phyloP scores from a whole-genome alignment of 768 basidiomycete species.

The Termitomyces sp. region DNA sequence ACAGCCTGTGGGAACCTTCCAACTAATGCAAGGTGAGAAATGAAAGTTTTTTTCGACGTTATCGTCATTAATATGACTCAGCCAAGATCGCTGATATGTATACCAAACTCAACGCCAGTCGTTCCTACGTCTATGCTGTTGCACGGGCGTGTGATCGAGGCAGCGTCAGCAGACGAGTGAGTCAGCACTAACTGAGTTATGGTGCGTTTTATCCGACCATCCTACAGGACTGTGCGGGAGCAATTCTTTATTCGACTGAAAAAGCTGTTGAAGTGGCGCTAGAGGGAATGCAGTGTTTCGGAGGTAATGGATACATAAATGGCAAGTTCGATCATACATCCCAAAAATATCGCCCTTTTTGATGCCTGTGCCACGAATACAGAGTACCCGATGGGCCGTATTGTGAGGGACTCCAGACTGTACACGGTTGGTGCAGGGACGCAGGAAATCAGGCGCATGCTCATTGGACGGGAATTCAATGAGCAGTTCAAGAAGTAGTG shows the following conservation, averaged over 20 bases:
- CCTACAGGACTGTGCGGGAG: slow-evolving; percentile 86
- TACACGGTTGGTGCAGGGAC: slow-evolving; percentile 97
- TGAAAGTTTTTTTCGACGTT: slow-evolving; percentile 7
- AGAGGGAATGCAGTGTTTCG: slow-evolving; percentile 90
- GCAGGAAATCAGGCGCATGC: slow-evolving; percentile 91
- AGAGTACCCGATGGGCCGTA: slow-evolving; percentile 90
- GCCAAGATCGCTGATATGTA: slow-evolving; percentile 93
- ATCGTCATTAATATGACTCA: slow-evolving; percentile 20
- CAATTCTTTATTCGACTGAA: slow-evolving; percentile 91
- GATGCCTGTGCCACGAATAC: background rate
- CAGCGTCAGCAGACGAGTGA: slow-evolving; percentile 68
- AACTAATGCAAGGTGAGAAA: slow-evolving; percentile 85
- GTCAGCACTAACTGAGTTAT: slow-evolving; percentile 17
- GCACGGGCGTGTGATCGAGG: slow-evolving; percentile 83
- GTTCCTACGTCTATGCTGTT: slow-evolving; percentile 91
- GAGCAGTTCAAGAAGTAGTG: slow-evolving; percentile 39
- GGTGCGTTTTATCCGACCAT: background rate
- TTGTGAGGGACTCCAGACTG: slow-evolving; percentile 80
- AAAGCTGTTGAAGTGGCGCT: slow-evolving; percentile 86
- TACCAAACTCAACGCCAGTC: slow-evolving; percentile 82
- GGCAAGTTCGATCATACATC: slow-evolving; percentile 35
- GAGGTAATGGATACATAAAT: slow-evolving; percentile 95
- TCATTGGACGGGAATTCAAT: slow-evolving; percentile 93
- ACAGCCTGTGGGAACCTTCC: slow-evolving; percentile 82
- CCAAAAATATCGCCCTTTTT: background rate